phyloP scores from a whole-genome alignment of 768 basidiomycete species.

The Mycena galericulata region DNA sequence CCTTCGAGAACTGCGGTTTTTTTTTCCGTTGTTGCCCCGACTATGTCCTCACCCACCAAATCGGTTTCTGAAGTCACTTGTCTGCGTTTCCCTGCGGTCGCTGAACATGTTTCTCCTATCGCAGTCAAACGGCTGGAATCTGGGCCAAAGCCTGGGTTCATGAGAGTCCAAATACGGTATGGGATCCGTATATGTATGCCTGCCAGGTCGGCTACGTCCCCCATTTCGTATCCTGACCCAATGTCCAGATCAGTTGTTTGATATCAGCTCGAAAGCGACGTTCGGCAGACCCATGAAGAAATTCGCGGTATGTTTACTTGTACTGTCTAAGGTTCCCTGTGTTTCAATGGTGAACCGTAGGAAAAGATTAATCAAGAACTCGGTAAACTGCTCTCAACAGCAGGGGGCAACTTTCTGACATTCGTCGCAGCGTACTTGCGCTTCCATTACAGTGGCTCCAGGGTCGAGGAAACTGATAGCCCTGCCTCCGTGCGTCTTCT shows the following conservation, averaged over 20 bases:
- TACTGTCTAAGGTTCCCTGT: too few relatives aligned
- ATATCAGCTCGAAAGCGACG: background rate
- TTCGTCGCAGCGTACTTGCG: background rate
- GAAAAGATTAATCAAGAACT: background rate
- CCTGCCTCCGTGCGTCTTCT: constrained; percentile 4
- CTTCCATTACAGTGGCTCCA: background rate
- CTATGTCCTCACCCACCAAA: background rate
- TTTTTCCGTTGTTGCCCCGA: background rate
- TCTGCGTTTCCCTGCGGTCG: background rate
- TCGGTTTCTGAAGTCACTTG: background rate
- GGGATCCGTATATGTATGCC: background rate
- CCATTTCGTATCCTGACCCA: background rate
- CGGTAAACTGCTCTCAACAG: background rate
- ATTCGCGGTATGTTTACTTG: background rate
- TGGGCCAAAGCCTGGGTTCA: background rate
- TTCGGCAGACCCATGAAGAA: background rate
- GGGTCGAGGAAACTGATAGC: constrained; percentile 10
- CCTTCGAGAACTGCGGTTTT: background rate
- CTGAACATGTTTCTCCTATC: background rate
- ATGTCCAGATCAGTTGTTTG: background rate
- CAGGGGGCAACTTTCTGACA: background rate
- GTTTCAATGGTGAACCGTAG: background rate
- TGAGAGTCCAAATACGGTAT: background rate
- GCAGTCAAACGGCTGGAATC: background rate
- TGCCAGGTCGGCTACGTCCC: background rate